Evolutionary conservation across 179 eudicot species (phyloP).

Genomic region (Beta macrorhiza): DNA sequence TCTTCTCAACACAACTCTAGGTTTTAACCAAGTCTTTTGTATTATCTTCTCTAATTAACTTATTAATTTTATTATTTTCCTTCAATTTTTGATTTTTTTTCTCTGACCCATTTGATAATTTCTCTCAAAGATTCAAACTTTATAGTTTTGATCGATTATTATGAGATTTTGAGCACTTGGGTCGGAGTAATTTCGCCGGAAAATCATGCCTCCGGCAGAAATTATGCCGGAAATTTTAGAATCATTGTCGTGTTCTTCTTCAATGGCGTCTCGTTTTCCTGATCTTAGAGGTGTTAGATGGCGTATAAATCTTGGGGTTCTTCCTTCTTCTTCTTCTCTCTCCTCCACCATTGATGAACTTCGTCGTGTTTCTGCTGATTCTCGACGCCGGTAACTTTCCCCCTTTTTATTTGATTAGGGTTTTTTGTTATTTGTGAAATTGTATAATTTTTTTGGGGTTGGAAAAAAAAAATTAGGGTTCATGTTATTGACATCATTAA

Average conservation of each 20-base stretch:
- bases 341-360: slow-evolving; percentile 63
- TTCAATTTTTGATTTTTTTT: not conserved
- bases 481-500: not conserved
- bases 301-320: slow-evolving; percentile 89
- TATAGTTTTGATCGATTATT: not conserved
- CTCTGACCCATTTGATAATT: not conserved
- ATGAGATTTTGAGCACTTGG: slow-evolving; percentile 21
- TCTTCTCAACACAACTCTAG: not conserved
- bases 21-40: not conserved
- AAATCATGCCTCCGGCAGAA: slow-evolving; percentile 28
- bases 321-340: slow-evolving; percentile 49
- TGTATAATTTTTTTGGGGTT: not conserved
- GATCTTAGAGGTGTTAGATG: slow-evolving; percentile 79
- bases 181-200: not conserved
- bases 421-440: not conserved
- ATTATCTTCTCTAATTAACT: not conserved
- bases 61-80: not conserved
- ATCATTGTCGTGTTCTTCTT: slow-evolving; percentile 18
- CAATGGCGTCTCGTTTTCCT: slow-evolving; percentile 34
- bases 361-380: slow-evolving; percentile 77
- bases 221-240: slow-evolving; percentile 21
- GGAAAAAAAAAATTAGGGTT: not conserved
- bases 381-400: slow-evolving; percentile 59
- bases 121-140: slow-evolving; percentile 18
- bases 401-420: not conserved